These are phyloP conservation scores for Spathaspora gorwiae DNA, from an alignment of 805 yeast genomes.

Conservation along the genomic window DNA sequence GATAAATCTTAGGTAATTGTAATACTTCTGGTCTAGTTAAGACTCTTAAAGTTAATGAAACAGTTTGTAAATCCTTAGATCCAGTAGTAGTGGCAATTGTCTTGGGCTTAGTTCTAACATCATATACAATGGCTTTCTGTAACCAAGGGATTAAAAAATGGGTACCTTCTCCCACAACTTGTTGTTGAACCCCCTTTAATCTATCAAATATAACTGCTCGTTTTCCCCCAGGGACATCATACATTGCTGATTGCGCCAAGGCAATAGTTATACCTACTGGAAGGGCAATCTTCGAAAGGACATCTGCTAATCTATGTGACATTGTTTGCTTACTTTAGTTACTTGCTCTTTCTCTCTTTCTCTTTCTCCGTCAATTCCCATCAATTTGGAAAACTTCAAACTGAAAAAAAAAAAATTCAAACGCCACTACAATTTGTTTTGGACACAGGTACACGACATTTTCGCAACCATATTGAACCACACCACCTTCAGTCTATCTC, in stretches of 20 bases:
- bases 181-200: conserved; percentile 77
- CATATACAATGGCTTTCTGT: conserved; percentile 84
- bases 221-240: conserved; percentile 93
- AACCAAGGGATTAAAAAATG: conserved; percentile 96
- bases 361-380: too few species aligned
- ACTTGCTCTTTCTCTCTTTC: too few species aligned
- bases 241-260: conserved; percentile 77
- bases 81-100: conserved; percentile 93
- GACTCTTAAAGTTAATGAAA: conserved; percentile 86
- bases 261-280: conserved; percentile 69
- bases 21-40: conserved; percentile 89
- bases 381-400: too few species aligned
- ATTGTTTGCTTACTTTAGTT: conserved; percentile 16
- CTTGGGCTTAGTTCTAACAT: conserved; percentile 93
- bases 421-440: too few species aligned
- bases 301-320: conserved; percentile 35
- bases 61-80: conserved; percentile 95
- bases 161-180: conserved; percentile 95
- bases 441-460: too few species aligned
- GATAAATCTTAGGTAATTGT: conserved; percentile 81
- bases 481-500: too few species aligned
- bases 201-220: conserved; percentile 96
- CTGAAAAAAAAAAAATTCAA: too few species aligned
- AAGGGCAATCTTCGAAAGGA: conserved; percentile 49
- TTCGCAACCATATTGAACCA: too few species aligned